A percentile compares a stretch with the other conserved stretches of the same genome.
Evolutionary conservation across 345 rosid species (phyloP).

Genomic region (Dimocarpus longan): DNA sequence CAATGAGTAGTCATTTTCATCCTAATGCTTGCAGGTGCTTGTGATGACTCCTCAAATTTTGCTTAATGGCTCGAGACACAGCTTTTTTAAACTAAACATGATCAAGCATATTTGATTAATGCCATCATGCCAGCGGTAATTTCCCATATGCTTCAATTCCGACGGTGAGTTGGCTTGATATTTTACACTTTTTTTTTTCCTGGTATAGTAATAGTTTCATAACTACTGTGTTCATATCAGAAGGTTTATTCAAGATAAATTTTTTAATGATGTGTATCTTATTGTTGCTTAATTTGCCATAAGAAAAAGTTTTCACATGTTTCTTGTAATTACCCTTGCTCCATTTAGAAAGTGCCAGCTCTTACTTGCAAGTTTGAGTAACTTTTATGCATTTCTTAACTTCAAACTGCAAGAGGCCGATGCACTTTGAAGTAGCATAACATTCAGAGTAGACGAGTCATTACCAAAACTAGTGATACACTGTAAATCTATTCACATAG

Average conservation of each 20-base stretch:
- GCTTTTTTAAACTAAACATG: slow-evolving; percentile 53
- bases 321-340: no score
- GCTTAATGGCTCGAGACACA: slow-evolving; percentile 66
- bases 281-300: background rate
- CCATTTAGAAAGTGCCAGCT: no score
- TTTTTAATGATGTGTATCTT: background rate
- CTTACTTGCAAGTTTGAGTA: no score
- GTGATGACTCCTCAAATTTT: slow-evolving; percentile 95
- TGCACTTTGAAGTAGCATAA: no score
- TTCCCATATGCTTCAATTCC: slow-evolving; percentile 79
- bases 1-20: background rate
- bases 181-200: background rate
- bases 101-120: slow-evolving; percentile 89
- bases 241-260: background rate
- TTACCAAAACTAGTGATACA: background rate
- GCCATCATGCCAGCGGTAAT: slow-evolving; percentile 82
- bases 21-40: slow-evolving; percentile 60
- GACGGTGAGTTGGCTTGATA: slow-evolving; percentile 58
- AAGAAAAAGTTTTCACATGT: background rate
- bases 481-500: background rate
- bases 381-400: no score
- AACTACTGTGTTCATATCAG: background rate
- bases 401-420: no score
- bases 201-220: background rate
- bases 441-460: no score